Evolutionary conservation across 1,284 basidiomycete genomes (phyloP), one percentile per base, ranked within the genome.

Genomic region (Melanopsichium pennsylvanicum): DNA sequence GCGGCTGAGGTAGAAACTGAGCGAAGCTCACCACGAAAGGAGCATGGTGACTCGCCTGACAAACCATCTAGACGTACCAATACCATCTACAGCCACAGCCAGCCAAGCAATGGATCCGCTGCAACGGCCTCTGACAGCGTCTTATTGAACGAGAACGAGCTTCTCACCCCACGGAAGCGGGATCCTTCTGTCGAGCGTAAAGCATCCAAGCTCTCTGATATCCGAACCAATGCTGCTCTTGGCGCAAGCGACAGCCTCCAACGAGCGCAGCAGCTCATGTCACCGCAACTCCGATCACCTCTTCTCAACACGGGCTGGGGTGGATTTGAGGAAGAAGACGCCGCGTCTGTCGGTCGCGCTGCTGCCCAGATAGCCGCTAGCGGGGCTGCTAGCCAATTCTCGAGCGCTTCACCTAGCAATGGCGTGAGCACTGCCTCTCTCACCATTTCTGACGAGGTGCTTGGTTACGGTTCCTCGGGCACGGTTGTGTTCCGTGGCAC

Each of bases 401-500:
- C 47, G 6, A 48, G 51, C n/a, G 29, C 49, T 13, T 38, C 56
- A 7, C 41, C 54, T 5, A 60, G 39, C 41, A 61, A 61, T 21
- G 49, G 56, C 22, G 48, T 69, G 35, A 70, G 56, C 56, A 60
- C 59, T 1, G 64, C 62, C 13, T 72, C 74, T 26, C 56, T 77
- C 25, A 51, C 44, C 27, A 69, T 80, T 21, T 78, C 76, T 22
- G 74, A 78, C 31, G 78, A 80, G 31, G 74, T 80, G 21, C 72
- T 80, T 7, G 77, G 95, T 3, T 94, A 92, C 75, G 95, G 95
- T 5, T 97, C 94, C 0, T 93, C 96, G 71, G 95, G 95, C 4
- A 97, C 95, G 0, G 91, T 97, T 25, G 94, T 97, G 0, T 92
- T 89, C 82, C 88, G 90, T 77, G 95, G 96, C 4, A 91, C 92